Evolutionary conservation across 352 stramenopile genomes (phyloP), one percentile per base, ranked within the genome.

Genomic region (Globisporangium sylvaticum): DNA sequence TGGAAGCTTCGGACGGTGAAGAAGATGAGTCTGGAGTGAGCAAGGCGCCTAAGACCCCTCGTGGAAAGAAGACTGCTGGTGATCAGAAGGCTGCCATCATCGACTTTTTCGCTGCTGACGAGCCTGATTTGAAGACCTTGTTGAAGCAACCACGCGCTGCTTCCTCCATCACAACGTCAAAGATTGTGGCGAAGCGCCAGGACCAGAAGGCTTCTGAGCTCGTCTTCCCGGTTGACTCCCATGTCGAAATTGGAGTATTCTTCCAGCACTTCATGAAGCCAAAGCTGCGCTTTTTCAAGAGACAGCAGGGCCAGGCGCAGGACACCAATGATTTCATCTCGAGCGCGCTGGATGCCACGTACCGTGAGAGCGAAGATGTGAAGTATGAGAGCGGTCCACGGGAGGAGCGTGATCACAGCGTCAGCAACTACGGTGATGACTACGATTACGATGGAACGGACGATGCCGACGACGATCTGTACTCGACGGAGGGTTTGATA

Each of bases 221-320:
- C 44, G 83, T 93, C 32, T 82, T 91, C 48, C 87, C 87, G 8
- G 84, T 93, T 20, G 87, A 95, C 54, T 81, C 83, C 5, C 87
- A 92, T 66, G 82, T 93, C 39, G 72, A 93, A 44, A 66, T 90
- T 0, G 67, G 78, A 18, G 61, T 84, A 29, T 95, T 92, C 58
- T 91, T 91, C 69, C 79, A 80, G 18, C 81, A 90, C 53, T 95
- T 95, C 53, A 76, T 91, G 60, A 91, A 92, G 64, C 83, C 87
- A n/a, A 78, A 79, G 24, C 73, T 85, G 14, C 78, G 79, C 3
- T 84, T 88, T 34, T 92, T 92, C 63, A 85, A 81, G 69, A 65
- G 72, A 9, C 69, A 74, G 15, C 29, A 60, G 20, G 52, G 66
- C 42, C 34, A 58, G 18, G 37, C 50, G 39, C 25, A 7, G 8